Percentiles rank a stretch among this genome's conserved stretches.
phyloP scores from a whole-genome alignment of 2,329 filamentous ascomycete species.

The Rhynchosporium agropyri region DNA sequence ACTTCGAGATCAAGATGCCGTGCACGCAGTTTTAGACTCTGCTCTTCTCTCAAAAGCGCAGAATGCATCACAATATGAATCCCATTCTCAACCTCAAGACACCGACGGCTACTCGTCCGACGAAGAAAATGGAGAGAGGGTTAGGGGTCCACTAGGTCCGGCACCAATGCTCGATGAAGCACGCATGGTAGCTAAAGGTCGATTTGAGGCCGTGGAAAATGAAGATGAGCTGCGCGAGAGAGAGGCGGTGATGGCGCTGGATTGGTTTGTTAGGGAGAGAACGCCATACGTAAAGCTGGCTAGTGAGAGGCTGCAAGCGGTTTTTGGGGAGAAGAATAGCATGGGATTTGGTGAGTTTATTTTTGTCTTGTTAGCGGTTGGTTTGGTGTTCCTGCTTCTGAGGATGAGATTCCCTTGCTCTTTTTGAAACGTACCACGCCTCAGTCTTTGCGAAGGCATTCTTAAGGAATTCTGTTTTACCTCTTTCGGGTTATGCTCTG shows the following conservation, averaged over 20 bases:
- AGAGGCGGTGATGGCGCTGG: constrained; percentile 20
- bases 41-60: not conserved
- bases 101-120: not conserved
- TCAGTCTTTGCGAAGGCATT: too few relatives aligned
- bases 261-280: constrained; percentile 24
- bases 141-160: not conserved
- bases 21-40: not conserved
- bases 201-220: not conserved
- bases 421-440: too few relatives aligned
- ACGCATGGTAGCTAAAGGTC: constrained; percentile 3
- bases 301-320: constrained; percentile 32
- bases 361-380: not conserved
- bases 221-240: constrained; percentile 2
- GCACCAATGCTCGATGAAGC: constrained; percentile 3
- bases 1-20: not conserved
- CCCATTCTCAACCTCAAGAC: too few relatives aligned
- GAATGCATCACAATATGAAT: too few relatives aligned
- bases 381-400: not conserved
- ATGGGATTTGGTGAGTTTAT: constrained; percentile 25
- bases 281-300: constrained; percentile 26
- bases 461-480: too few relatives aligned
- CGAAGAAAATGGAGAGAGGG: not conserved
- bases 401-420: too few relatives aligned
- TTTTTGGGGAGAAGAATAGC: constrained; percentile 32
- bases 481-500: too few relatives aligned